Evolutionary conservation across 306 rosid genomes (phyloP).

Genomic region (Cucumis sativus): DNA sequence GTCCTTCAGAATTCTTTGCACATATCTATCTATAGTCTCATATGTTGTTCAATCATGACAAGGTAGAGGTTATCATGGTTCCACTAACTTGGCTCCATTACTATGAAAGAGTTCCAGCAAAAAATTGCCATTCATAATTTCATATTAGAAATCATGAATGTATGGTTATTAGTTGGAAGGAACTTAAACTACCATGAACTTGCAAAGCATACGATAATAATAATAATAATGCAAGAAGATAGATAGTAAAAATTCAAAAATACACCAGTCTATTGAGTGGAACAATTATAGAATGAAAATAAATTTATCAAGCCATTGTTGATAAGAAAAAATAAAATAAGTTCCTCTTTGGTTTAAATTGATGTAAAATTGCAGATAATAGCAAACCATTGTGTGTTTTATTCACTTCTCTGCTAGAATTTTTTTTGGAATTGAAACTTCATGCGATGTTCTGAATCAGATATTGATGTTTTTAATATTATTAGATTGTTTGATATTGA

Average conservation of each 20-base stretch:
- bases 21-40: too few species aligned
- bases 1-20: neutral
- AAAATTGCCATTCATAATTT: neutral
- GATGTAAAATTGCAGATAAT: neutral
- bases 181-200: neutral
- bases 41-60: too few species aligned
- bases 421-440: neutral
- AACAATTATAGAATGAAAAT: neutral
- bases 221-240: neutral
- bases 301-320: neutral
- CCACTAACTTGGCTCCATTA: neutral
- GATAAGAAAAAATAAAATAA: neutral
- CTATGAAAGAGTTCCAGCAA: neutral
- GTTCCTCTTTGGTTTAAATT: neutral
- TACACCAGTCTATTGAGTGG: neutral
- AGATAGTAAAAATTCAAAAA: neutral
- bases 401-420: neutral
- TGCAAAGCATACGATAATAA: neutral
- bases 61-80: too few species aligned
- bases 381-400: neutral
- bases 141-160: neutral
- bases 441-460: neutral
- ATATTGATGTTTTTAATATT: neutral
- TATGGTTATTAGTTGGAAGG: neutral
- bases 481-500: neutral